phyloP scores from a whole-genome alignment of 192 early-diverging fungal species.

The Linderina pennispora region DNA sequence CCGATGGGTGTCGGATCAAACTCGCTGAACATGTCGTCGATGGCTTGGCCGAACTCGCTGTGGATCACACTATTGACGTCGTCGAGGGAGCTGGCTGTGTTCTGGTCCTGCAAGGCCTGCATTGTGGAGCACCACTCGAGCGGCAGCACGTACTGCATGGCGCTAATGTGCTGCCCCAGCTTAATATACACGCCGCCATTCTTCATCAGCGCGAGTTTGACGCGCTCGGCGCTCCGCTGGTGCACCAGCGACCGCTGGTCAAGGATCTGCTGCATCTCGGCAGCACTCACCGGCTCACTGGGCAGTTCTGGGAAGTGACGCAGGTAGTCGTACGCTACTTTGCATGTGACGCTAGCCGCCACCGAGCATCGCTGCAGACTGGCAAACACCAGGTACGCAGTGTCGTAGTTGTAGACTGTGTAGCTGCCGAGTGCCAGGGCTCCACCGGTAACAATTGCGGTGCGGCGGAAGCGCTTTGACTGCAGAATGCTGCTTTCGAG shows the following conservation, averaged over 20 bases:
- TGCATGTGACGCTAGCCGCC: conserved; percentile 24
- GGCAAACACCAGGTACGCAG: conserved; percentile 30
- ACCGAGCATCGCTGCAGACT: conserved; percentile 28
- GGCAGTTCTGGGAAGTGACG: conserved; percentile 41
- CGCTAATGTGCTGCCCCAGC: conserved; percentile 79
- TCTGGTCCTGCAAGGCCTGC: conserved; percentile 74
- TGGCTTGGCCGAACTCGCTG: conserved; percentile 57
- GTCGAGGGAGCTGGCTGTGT: conserved; percentile 64
- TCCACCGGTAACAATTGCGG: not conserved
- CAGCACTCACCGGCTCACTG: conserved; percentile 2
- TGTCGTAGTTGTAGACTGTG: conserved; percentile 33
- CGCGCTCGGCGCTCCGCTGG: conserved; percentile 57
- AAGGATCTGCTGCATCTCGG: conserved; percentile 18
- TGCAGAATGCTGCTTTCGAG: not conserved
- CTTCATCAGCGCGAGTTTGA: conserved; percentile 54
- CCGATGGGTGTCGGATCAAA: conserved; percentile 86
- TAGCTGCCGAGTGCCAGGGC: conserved; percentile 10
- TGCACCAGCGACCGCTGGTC: conserved; percentile 49
- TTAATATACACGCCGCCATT: conserved; percentile 87
- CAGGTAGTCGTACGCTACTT: conserved; percentile 45
- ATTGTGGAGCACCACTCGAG: conserved; percentile 84
- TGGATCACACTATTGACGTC: conserved; percentile 66
- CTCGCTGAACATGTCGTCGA: conserved; percentile 61
- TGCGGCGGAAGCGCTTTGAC: conserved; percentile 8
- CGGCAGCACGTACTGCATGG: conserved; percentile 84